These are phyloP conservation scores for Diplodia intermedia DNA, from an alignment of 2,329 filamentous ascomycete genomes.

Conservation along the genomic window DNA sequence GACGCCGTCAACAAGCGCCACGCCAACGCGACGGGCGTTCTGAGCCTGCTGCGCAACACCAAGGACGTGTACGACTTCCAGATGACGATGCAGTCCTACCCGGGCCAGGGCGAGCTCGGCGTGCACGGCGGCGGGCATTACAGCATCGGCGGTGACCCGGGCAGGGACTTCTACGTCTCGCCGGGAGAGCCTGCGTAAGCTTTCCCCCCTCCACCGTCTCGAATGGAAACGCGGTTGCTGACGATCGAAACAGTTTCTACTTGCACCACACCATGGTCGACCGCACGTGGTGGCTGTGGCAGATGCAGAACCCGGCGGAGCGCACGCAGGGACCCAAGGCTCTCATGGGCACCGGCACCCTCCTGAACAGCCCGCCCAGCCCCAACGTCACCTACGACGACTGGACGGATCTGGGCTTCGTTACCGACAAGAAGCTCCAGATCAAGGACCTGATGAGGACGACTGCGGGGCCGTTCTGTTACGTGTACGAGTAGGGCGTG, in stretches of 20 bases:
- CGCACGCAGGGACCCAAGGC: constrained; percentile 42
- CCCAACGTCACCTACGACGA: constrained; percentile 56
- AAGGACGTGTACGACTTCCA: constrained; percentile 46
- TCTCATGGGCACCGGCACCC: constrained; percentile 50
- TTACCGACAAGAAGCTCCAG: constrained; percentile 35
- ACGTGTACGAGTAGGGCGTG: constrained; percentile 48
- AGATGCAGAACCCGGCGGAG: constrained; percentile 51
- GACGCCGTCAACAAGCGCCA: constrained; percentile 38
- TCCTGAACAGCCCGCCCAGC: constrained; percentile 55
- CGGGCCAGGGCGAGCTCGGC: constrained; percentile 46
- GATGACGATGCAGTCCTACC: constrained; percentile 49
- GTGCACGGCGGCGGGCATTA: constrained; percentile 59
- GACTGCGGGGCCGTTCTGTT: constrained; percentile 55
- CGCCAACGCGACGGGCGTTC: constrained; percentile 39
- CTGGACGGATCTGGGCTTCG: constrained; percentile 44
- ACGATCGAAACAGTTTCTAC: constrained; percentile 25
- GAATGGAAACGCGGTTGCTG: not conserved
- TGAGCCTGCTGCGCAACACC: constrained; percentile 38
- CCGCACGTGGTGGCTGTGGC: constrained; percentile 59
- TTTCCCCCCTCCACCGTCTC: constrained; percentile 42
- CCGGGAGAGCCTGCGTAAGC: constrained; percentile 53
- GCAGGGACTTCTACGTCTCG: constrained; percentile 55
- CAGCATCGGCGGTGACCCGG: constrained; percentile 55
- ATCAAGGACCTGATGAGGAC: constrained; percentile 53
- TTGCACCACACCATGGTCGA: constrained; percentile 59